Conservation (phyloP, 257 asterid genomes). For the Solanum etuberosum region DNA sequence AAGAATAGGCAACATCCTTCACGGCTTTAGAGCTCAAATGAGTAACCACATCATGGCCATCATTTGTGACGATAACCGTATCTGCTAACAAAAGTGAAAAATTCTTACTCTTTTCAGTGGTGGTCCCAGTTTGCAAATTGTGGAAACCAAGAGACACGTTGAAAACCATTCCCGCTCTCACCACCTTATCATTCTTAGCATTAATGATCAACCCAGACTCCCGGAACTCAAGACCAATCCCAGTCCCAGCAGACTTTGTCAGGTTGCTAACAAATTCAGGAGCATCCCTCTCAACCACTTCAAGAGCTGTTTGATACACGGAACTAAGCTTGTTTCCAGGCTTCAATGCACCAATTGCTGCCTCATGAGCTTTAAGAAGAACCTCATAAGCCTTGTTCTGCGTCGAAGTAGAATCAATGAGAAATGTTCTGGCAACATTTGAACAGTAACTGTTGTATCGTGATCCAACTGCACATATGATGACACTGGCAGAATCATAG, state of each 20-base stretch:
- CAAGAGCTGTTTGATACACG: conserved; percentile 8
- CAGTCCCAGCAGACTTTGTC: conserved; percentile 19
- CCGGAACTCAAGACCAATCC: conserved; percentile 23
- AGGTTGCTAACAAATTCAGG: conserved; percentile 9
- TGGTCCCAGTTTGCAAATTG: conserved; percentile 13
- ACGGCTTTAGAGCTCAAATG: conserved; percentile 15
- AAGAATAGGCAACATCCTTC: conserved; percentile 16
- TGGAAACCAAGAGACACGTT: conserved; percentile 18
- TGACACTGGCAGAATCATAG: conserved; percentile 21
- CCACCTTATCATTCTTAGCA: conserved; percentile 7
- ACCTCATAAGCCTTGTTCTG: conserved; percentile 18
- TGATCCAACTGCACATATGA: conserved; percentile 20
- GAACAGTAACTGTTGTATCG: conserved; percentile 20
- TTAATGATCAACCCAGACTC: conserved; percentile 15
- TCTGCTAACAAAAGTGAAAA: conserved; percentile 14
- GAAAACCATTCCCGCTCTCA: conserved; percentile 17
- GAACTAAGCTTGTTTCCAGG: conserved; percentile 7
- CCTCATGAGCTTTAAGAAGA: conserved; percentile 15
- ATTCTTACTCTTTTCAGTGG: conserved; percentile 5
- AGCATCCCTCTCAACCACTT: conserved; percentile 13
- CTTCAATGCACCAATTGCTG: conserved; percentile 12
- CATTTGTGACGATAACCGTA: conserved; percentile 13
- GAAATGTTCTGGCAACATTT: conserved; percentile 17
- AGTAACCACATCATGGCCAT: conserved; percentile 7
- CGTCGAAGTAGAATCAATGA: conserved; percentile 13